Base-by-base conservation (phyloP, 768 basidiomycete genomes). In the Lactifluus echinatus region DNA sequence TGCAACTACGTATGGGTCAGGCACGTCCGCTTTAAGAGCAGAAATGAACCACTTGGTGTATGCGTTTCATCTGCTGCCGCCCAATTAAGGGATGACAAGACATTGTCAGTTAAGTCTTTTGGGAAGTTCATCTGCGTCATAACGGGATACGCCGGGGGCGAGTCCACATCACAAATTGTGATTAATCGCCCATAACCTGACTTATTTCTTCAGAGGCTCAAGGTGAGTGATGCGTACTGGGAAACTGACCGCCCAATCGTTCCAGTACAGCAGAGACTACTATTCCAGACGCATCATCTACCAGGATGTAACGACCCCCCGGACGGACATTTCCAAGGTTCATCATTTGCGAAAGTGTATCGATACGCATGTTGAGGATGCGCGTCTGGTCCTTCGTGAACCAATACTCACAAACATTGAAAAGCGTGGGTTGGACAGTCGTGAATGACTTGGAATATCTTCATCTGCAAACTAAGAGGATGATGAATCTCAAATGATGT, bases 281-380 rank as follows among this genome's bases (percentile, higher is more conserved):
- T 36, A 98, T 66, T 1, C 96, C 96, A 33, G 90, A 90, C 14
- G 88, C 87, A 68, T 97, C 93, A 61, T 99, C 96, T 0, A 97
- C 88, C 2, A 85, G 85, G 37, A 99, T 71, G 66, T 93, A 89
- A 61, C 85, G 75, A n/a, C 92, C 89, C 11, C 89, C 93, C 0
- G 93, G 91, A 24, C 83, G 75, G 40, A 96, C 78, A 66, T 90
- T 93, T 19, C 84, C 87, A 50, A 93, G 71, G 59, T 82, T 87
- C 34, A 98, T 73, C 63, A 98, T 80, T 69, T 98, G 95, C 4
- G 93, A 85, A 19, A 98, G 75, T 6, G 91, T 82, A 68, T 99
- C 96, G 39, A 84, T 74, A 5, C 96, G 86, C 45, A 99, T 77
- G 60, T 91, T 84, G 43, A 89, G 84, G 60, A 96, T 82, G 47